Conservation (phyloP, 148 eudicot species). For the Cornus suecica region DNA sequence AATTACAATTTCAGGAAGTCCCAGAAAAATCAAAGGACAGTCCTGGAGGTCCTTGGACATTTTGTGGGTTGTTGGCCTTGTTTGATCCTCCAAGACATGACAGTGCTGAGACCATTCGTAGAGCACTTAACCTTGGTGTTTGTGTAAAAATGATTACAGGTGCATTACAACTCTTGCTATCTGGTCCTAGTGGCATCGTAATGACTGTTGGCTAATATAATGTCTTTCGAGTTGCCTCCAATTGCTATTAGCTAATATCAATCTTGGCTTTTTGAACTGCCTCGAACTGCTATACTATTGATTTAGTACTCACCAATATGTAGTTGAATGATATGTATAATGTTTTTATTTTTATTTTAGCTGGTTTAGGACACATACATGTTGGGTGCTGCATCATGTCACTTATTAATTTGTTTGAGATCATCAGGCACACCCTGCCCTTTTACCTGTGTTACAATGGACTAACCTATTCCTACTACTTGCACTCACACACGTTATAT, state of each 20-base stretch:
- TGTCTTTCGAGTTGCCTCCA: neutral
- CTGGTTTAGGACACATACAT: neutral
- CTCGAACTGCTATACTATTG: no score
- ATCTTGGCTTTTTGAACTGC: neutral
- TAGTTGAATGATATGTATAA: neutral
- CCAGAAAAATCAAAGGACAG: constrained; percentile 59
- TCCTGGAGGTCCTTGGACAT: constrained; percentile 67
- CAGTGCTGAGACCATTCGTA: constrained; percentile 72
- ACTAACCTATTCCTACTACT: no score
- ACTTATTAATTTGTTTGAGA: neutral
- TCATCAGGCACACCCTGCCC: neutral
- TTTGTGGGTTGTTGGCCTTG: constrained; percentile 66
- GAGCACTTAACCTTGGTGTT: constrained; percentile 77
- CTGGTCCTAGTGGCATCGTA: neutral
- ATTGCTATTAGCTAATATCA: neutral
- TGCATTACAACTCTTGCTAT: constrained; percentile 6
- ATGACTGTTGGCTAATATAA: neutral
- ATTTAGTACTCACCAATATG: neutral
- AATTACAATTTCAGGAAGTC: constrained; percentile 37
- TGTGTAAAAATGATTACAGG: constrained; percentile 84
- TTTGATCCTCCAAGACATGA: constrained; percentile 87
- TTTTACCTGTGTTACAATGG: neutral
- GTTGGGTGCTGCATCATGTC: neutral
- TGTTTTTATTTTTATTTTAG: neutral
- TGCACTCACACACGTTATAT: no score